Evolutionary conservation across 495 filamentous ascomycete species (phyloP).

Genomic region (Penicillium coprophilum): DNA sequence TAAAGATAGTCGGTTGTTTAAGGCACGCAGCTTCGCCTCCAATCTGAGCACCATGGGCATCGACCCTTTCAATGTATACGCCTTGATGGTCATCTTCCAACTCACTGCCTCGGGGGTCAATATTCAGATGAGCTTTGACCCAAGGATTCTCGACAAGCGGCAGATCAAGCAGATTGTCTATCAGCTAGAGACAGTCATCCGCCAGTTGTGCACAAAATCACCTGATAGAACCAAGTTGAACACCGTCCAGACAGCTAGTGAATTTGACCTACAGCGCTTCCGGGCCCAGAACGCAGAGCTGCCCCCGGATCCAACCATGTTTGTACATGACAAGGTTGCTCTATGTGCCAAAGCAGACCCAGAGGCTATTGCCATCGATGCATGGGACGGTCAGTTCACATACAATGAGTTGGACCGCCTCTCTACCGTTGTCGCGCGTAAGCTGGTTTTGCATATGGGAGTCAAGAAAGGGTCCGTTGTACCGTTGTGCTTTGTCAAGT

Average conservation of each 20-base stretch:
- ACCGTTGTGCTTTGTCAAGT: too few relatives aligned
- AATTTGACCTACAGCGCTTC: too few relatives aligned
- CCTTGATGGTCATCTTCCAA: not conserved
- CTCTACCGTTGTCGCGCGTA: too few relatives aligned
- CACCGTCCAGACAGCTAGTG: too few relatives aligned
- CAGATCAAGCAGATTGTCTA: not conserved
- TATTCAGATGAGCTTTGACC: not conserved
- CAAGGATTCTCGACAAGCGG: not conserved
- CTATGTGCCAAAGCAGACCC: too few relatives aligned
- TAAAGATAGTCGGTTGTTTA: not conserved
- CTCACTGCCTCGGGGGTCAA: not conserved
- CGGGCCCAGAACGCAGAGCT: too few relatives aligned
- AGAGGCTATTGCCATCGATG: not conserved
- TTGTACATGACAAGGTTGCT: too few relatives aligned
- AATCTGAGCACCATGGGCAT: not conserved
- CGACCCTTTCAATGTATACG: not conserved
- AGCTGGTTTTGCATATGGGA: too few relatives aligned
- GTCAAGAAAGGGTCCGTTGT: too few relatives aligned
- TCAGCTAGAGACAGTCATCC: not conserved
- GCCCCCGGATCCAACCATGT: too few relatives aligned
- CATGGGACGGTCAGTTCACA: not conserved
- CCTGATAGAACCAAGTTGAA: too few relatives aligned
- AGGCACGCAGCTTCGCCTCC: not conserved
- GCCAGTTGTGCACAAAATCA: too few relatives aligned
- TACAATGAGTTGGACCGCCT: not conserved